These are phyloP conservation scores for Salix suchowensis DNA, from an alignment of 345 rosid species.

Conservation along the genomic window DNA sequence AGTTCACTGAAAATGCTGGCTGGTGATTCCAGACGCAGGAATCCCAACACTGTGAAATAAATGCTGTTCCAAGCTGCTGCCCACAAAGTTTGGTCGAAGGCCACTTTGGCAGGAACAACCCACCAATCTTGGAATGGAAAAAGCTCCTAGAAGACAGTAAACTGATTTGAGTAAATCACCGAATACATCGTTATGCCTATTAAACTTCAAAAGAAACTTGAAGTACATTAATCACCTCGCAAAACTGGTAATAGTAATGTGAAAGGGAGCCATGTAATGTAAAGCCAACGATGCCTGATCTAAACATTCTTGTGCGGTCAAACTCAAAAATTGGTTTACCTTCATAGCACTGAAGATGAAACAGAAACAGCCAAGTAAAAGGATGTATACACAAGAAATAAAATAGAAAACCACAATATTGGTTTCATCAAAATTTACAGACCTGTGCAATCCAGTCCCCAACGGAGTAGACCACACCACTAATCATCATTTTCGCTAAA, in stretches of 20 bases:
- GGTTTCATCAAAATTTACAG: constrained; percentile 8
- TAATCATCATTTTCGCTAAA: constrained; percentile 86
- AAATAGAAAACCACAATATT: background rate
- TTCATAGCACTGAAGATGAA: constrained; percentile 59
- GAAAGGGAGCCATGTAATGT: constrained; percentile 88
- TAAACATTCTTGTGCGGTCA: constrained; percentile 73
- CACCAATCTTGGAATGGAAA: constrained; percentile 92
- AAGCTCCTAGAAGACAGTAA: constrained; percentile 42
- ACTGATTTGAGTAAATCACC: background rate
- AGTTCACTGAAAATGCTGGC: constrained; percentile 53
- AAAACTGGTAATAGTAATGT: constrained; percentile 85
- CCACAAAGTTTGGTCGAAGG: constrained; percentile 89
- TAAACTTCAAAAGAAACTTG: background rate
- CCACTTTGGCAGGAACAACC: constrained; percentile 93
- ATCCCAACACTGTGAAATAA: constrained; percentile 62
- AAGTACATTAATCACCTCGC: constrained; percentile 48
- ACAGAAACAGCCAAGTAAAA: background rate
- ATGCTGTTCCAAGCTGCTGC: constrained; percentile 91
- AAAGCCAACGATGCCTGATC: constrained; percentile 96
- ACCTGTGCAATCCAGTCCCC: constrained; percentile 99
- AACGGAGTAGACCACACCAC: constrained; percentile 84
- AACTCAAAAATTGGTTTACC: constrained; percentile 86
- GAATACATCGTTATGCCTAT: background rate
- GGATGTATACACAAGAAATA: background rate
- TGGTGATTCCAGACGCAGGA: constrained; percentile 81